phyloP scores from a whole-genome alignment of 179 eudicot species.

The Corrigiola litoralis region DNA sequence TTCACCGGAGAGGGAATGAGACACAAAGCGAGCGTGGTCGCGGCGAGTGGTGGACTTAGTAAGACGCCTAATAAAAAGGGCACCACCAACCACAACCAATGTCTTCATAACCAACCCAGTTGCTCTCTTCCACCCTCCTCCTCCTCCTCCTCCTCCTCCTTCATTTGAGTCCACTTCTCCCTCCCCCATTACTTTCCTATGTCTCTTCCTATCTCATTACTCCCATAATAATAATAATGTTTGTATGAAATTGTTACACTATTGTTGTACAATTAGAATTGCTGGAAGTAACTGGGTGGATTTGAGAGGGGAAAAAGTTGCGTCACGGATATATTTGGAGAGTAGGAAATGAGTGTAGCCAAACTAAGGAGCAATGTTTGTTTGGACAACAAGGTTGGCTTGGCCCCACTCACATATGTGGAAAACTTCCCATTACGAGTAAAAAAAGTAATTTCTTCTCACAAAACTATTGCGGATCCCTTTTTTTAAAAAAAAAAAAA shows the following conservation, averaged over 20 bases:
- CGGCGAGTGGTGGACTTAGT: slow-evolving; percentile 96
- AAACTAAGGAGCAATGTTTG: no score
- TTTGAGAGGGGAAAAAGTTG: not conserved
- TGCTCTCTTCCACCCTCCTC: slow-evolving; percentile 54
- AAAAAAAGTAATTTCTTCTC: no score
- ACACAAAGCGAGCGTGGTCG: slow-evolving; percentile 74
- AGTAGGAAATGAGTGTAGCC: not conserved
- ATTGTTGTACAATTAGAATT: no score
- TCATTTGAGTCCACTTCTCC: slow-evolving; percentile 13
- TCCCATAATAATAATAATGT: not conserved
- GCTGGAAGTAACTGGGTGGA: no score
- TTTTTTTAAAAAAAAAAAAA: no score
- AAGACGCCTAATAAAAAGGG: slow-evolving; percentile 59
- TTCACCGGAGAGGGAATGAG: slow-evolving; percentile 67
- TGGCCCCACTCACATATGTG: no score
- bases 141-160: slow-evolving; percentile 4
- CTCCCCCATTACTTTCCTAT: slow-evolving; percentile 16
- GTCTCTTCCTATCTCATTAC: no score
- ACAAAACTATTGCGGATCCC: no score
- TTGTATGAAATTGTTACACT: no score
- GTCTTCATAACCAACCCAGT: slow-evolving; percentile 63
- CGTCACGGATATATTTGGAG: not conserved
- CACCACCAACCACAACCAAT: slow-evolving; percentile 78
- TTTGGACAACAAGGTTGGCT: no score
- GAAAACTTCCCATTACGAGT: no score